Evolutionary conservation across 1,284 basidiomycete genomes (phyloP), one percentile per base, ranked within the genome.

Genomic region (Ganoderma meredithae): DNA sequence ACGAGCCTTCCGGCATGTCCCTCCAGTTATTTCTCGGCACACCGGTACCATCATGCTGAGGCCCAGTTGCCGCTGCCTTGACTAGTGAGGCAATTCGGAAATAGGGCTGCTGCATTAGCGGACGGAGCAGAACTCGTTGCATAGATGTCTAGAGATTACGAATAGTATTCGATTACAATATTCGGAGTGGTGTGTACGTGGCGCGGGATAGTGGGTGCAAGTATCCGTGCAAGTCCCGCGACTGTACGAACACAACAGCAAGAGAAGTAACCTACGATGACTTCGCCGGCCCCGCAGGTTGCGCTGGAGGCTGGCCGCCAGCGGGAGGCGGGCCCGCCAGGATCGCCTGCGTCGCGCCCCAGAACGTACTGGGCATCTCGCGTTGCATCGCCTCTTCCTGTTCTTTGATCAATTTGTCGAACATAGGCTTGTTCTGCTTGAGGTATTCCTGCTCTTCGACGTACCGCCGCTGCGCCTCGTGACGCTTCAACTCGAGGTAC

Each of bases 381-480:
- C 85, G 85, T 75, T 90, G 82, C 84, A 94, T 90, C 63, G 90
- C 88, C 77, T 95, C 87, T 78, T 91, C 90, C 75, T 98, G 95
- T 72, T 95, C 92, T 77, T 95, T 90, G 74, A 95, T 82, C 75
- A 91, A 76, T 76, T 87, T 85, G 80, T 96, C 92, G 74, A 99
- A 90, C 72, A 93, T 88, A 58, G 87, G 93, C 76, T 91, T 92
- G 80, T 99, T 92, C 63, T 93, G 86, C 52, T 83, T 83, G 78
- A 97, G 91, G 81, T 96, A 98, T 72, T 94, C 92, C 77, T 94
- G 93, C 79, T 99, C 97, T 71, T 96, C 92, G 71, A 85, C 82
- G 80, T 98, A 99, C 63, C 89, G 87, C 67, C 85, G 82, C 78
- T 98, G 95, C 8, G 95, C 96, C 75, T 97, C 92, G 52, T 87